Percentiles rank a stretch among this genome's conserved stretches.
These are phyloP conservation scores for Millerozyma miso DNA, from an alignment of 805 yeast genomes.

Conservation along the genomic window DNA sequence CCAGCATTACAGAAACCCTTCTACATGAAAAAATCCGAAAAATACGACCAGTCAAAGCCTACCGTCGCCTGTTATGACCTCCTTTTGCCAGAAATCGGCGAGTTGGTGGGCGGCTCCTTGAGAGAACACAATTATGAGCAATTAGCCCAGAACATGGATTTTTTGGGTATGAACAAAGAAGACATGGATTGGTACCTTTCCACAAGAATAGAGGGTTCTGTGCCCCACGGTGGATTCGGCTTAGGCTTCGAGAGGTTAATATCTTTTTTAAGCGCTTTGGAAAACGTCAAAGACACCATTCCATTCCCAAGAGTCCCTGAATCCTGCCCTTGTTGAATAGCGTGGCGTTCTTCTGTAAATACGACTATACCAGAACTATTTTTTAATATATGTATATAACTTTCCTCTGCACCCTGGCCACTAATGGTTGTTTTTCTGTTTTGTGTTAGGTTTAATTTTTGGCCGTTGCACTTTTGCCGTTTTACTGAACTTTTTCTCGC, in stretches of 20 bases:
- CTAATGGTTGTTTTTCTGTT: too few species aligned
- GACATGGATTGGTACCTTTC: constrained; percentile 78
- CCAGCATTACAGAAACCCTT: constrained; percentile 81
- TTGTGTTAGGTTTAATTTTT: too few species aligned
- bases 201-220: constrained; percentile 69
- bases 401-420: too few species aligned
- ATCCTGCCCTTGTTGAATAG: constrained; percentile 27
- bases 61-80: constrained; percentile 92
- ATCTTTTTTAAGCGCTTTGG: constrained; percentile 66
- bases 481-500: background rate
- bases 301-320: constrained; percentile 77
- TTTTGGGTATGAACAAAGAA: constrained; percentile 53
- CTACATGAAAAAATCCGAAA: constrained; percentile 69
- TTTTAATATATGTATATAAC: background rate
- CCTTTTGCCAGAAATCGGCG: constrained; percentile 88
- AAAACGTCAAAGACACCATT: constrained; percentile 79
- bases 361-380: background rate
- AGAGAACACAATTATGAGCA: constrained; percentile 65
- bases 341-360: background rate
- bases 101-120: constrained; percentile 88
- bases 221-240: constrained; percentile 97
- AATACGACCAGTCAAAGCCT: constrained; percentile 23
- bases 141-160: constrained; percentile 47
- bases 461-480: background rate
- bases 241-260: constrained; percentile 87